A percentile compares a stretch with the other conserved stretches of the same genome.
Conservation (phyloP, 2,329 filamentous ascomycete species). For the Aphanocladium album region DNA sequence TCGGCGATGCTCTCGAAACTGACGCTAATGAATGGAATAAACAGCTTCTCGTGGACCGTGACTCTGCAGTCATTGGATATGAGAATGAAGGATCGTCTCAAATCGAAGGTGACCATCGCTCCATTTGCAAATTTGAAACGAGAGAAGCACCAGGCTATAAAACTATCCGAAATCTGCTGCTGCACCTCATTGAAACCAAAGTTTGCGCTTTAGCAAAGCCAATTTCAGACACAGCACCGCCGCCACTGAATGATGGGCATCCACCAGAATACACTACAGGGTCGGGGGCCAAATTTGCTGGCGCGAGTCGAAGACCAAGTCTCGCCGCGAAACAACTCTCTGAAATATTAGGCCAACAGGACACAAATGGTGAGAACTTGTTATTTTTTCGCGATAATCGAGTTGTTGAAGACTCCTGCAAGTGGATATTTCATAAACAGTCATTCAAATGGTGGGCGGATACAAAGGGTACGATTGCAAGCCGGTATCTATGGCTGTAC, state of each 20-base stretch:
- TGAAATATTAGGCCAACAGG: background rate
- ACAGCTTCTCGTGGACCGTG: background rate
- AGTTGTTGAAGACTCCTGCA: background rate
- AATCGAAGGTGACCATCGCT: background rate
- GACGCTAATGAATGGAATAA: background rate
- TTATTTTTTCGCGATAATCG: background rate
- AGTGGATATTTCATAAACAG: background rate
- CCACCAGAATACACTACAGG: background rate
- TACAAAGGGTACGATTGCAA: fast-evolving
- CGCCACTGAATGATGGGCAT: background rate
- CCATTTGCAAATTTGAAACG: background rate
- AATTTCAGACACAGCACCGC: background rate
- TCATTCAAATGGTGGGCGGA: background rate
- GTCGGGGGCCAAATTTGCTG: background rate
- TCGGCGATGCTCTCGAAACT: background rate
- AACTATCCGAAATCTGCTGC: background rate
- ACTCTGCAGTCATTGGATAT: background rate
- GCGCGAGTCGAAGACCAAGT: background rate
- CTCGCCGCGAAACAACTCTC: background rate
- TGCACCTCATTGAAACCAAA: background rate
- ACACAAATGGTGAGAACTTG: background rate
- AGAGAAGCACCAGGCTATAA: background rate
- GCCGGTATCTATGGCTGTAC: background rate
- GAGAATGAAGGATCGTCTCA: background rate
- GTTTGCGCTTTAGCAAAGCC: background rate